A percentile compares a stretch with the other conserved stretches of the same genome.
Evolutionary conservation across 2,329 filamentous ascomycete genomes (phyloP).

Genomic region (Aspergillus niger): DNA sequence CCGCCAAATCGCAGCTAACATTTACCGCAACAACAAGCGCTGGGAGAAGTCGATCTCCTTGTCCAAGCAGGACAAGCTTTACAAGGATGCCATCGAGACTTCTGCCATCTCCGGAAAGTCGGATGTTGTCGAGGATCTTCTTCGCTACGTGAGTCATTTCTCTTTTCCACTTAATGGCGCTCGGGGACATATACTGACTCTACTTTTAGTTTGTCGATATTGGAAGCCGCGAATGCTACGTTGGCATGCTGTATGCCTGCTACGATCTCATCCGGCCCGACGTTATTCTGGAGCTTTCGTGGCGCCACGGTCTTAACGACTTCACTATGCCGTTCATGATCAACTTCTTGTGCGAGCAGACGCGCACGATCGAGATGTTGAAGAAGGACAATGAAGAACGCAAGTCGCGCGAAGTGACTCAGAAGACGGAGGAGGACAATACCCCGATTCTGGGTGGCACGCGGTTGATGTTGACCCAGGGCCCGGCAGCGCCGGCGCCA

Average conservation of each 20-base stretch:
- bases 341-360: constrained; percentile 92
- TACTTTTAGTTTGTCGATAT: constrained; percentile 87
- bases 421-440: constrained; percentile 88
- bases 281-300: constrained; percentile 91
- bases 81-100: constrained; percentile 99
- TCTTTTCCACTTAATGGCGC: not conserved
- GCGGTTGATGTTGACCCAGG: constrained; percentile 94
- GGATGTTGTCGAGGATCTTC: constrained; percentile 91
- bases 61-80: constrained; percentile 98
- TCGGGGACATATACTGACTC: constrained; percentile 35
- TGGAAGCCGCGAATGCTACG: constrained; percentile 97
- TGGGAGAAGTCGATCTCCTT: constrained; percentile 99
- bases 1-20: constrained; percentile 95
- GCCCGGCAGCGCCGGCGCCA: constrained; percentile 64
- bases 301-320: constrained; percentile 90
- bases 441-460: constrained; percentile 88
- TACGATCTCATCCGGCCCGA: constrained; percentile 95
- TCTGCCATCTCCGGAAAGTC: constrained; percentile 86
- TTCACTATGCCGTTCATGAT: constrained; percentile 99
- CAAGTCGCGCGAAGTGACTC: constrained; percentile 69
- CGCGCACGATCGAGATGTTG: constrained; percentile 76
- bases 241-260: constrained; percentile 99
- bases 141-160: constrained; percentile 82
- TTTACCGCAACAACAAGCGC: constrained; percentile 99
- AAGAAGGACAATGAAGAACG: constrained; percentile 97